Base-by-base conservation (phyloP, 441 rosid genomes). In the Sinapis alba region DNA sequence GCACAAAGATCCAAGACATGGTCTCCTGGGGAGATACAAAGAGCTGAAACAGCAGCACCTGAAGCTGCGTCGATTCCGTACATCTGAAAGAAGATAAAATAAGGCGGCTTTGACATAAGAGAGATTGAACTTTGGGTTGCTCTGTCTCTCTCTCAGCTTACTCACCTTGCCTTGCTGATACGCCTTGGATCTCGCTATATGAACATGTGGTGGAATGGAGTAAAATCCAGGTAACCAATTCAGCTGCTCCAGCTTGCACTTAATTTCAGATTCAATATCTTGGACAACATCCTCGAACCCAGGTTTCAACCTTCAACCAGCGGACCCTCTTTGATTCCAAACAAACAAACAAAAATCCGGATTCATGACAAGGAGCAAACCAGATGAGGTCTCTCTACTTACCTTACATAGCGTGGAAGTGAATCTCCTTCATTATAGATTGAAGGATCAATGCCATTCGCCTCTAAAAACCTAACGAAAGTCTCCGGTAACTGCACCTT, bases 1-100 rank as follows among this genome's bases (percentile, higher is more conserved):
- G 95, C 86, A 58, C 99, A 95, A 21, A 95, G 91, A 83, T 95
- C 97, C 69, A 95, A 92, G 69, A 95, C 93, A 76, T 91, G 92
- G 85, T 95, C 99, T 70, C 96, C 99, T 1, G 62, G 77, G 4
- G 87, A 85, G 38, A 92, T 79, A 69, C 78, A 72, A 86, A 95
- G 80, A 15, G 92, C 93, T 28, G 77, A 78, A 70, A 92, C 94
- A 67, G 98, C 92, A 6, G 99, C 96, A 23, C 97, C 98, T 4
- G 98, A 92, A 72, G 98, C 96, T 50, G 97, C 96, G 76, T 92
- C 96, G 58, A 94, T 87, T 66, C 98, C 99, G 85, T 88, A 94
- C 60, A 94, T 83, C 98, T 90, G 77, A 45, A 78, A 64, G 27
- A 45, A 15, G 3, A 6, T 6, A 15, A 54, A 65, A 26, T 24